Conservation (phyloP, 805 yeast species). For the Scheffersomyces lignosus region DNA sequence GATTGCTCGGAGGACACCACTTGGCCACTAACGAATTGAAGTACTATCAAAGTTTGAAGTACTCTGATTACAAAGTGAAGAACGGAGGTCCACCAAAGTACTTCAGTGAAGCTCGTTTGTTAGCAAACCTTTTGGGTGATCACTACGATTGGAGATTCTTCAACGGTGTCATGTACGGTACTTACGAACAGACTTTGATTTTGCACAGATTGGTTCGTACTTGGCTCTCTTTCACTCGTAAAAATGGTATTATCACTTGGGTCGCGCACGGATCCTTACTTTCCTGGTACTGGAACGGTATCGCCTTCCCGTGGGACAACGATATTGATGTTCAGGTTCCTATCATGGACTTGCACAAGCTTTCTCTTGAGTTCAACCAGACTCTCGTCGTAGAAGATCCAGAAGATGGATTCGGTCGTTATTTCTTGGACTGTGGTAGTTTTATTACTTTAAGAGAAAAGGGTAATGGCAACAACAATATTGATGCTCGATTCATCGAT, state of each 20-base stretch:
- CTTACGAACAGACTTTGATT: conserved; percentile 17
- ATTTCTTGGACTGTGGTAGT: conserved; percentile 39
- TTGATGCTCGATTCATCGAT: conserved; percentile 57
- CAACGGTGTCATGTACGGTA: conserved; percentile 17
- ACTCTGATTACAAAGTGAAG: conserved; percentile 27
- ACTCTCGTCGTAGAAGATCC: conserved; percentile 23
- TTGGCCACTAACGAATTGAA: conserved; percentile 18
- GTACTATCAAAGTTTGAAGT: conserved; percentile 34
- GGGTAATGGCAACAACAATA: conserved; percentile 37
- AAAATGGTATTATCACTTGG: conserved; percentile 27
- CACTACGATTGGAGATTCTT: conserved; percentile 32
- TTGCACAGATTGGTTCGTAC: conserved; percentile 22
- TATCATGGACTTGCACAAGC: conserved; percentile 22
- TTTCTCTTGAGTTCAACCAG: conserved; percentile 21
- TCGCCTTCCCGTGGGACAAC: conserved; percentile 29
- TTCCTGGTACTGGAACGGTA: conserved; percentile 32
- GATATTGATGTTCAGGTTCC: conserved; percentile 31
- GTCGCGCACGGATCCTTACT: conserved; percentile 29
- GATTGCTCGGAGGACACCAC: conserved; percentile 15
- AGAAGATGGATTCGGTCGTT: conserved; percentile 57
- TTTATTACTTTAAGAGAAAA: conserved; percentile 17
- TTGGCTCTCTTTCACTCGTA: conserved; percentile 28
- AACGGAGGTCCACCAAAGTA: conserved; percentile 40
- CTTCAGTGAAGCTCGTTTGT: conserved; percentile 34
- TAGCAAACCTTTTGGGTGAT: conserved; percentile 21